Evolutionary conservation across 139 green algal genomes (phyloP).

Genomic region (Eudorina sp.): DNA sequence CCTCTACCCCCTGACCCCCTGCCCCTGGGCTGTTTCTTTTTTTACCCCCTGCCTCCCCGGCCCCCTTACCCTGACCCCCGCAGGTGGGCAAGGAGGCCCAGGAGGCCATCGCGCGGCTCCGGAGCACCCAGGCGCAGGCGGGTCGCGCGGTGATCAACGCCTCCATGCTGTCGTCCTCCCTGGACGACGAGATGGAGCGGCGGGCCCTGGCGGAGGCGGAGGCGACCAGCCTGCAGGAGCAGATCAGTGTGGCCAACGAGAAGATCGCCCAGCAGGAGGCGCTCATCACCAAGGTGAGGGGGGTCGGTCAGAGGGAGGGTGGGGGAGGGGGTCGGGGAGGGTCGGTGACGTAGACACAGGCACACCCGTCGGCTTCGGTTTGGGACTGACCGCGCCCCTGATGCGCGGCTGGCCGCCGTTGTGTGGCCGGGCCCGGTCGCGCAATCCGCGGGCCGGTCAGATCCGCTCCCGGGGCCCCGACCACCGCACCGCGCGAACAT

Average conservation of each 20-base stretch:
- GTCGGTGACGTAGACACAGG: too few species aligned
- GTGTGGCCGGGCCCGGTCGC: too few species aligned
- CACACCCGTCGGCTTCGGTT: too few species aligned
- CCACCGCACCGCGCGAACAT: too few species aligned
- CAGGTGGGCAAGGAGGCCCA: constrained; percentile 60
- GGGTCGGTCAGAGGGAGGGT: too few species aligned
- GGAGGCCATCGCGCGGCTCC: constrained; percentile 28
- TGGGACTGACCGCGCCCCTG: too few species aligned
- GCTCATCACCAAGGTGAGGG: constrained; percentile 53
- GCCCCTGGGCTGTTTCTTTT: too few species aligned
- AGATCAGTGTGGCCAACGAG: constrained; percentile 23
- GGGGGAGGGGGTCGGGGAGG: not conserved
- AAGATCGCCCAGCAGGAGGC: constrained; percentile 53
- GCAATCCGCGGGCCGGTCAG: too few species aligned
- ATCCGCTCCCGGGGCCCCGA: too few species aligned
- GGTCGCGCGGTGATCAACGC: constrained; percentile 22
- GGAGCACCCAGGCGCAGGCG: constrained; percentile 17
- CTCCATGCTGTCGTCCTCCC: not conserved
- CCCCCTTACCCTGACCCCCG: not conserved
- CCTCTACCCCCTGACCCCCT: not conserved
- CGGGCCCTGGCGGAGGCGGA: constrained; percentile 36
- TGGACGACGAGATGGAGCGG: constrained; percentile 20
- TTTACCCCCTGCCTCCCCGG: too few species aligned
- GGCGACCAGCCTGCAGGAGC: constrained; percentile 31
- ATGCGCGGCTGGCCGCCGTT: too few species aligned